A percentile compares a stretch with the other conserved stretches of the same genome.
These are phyloP conservation scores for Rosa hybrid DNA, from an alignment of 331 rosid species.

Conservation along the genomic window DNA sequence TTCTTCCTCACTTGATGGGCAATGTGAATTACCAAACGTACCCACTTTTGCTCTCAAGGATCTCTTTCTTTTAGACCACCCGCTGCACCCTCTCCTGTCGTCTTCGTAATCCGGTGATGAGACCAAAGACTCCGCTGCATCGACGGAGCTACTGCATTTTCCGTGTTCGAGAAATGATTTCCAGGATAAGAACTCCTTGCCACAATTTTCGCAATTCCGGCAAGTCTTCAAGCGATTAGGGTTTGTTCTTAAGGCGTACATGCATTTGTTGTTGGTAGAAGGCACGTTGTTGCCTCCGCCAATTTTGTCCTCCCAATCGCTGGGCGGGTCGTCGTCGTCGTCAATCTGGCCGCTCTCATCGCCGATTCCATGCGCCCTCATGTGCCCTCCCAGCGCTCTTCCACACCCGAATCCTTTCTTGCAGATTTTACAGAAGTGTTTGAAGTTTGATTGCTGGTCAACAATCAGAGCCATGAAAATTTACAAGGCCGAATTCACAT, in stretches of 20 bases:
- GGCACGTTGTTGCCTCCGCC: constrained; percentile 39
- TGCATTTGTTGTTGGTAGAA: constrained; percentile 55
- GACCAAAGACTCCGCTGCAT: constrained; percentile 54
- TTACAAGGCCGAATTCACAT: constrained; percentile 6
- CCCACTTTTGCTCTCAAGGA: constrained; percentile 67
- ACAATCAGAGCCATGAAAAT: constrained; percentile 66
- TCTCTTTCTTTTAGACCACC: constrained; percentile 84
- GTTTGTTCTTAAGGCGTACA: constrained; percentile 83
- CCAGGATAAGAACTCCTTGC: constrained; percentile 81
- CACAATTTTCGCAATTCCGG: constrained; percentile 78
- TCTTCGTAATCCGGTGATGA: constrained; percentile 57
- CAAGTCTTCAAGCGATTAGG: constrained; percentile 86
- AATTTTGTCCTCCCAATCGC: constrained; percentile 74
- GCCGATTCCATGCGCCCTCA: constrained; percentile 96
- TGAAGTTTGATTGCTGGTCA: constrained; percentile 65
- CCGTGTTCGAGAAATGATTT: constrained; percentile 90
- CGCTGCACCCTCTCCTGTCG: constrained; percentile 37
- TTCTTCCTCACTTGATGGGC: constrained; percentile 80
- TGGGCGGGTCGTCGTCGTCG: constrained; percentile 62
- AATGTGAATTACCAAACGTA: constrained; percentile 46
- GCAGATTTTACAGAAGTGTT: constrained; percentile 90
- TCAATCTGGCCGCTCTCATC: constrained; percentile 54
- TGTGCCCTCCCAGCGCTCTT: constrained; percentile 96
- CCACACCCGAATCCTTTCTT: constrained; percentile 91
- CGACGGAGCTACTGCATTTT: constrained; percentile 66